Conservation (phyloP, 148 eudicot species). For the Rhododendron williamsianum region DNA sequence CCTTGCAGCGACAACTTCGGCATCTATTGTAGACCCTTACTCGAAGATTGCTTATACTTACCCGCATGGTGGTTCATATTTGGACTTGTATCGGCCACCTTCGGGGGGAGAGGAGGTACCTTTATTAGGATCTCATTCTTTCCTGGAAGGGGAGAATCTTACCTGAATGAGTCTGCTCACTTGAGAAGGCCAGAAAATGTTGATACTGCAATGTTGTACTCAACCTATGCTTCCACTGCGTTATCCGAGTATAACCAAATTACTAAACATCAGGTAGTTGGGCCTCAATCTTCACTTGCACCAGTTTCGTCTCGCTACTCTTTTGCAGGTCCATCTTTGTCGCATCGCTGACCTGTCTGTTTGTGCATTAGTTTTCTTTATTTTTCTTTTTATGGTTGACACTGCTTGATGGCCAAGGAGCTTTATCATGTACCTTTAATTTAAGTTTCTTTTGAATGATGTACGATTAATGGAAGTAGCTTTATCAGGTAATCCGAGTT, state of each 20-base stretch:
- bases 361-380: not conserved
- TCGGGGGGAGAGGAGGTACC: slow-evolving; percentile 19
- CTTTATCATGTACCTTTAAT: not conserved
- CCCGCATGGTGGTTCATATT: slow-evolving; percentile 31
- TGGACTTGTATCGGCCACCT: slow-evolving; percentile 36
- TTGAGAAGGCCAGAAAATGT: slow-evolving; percentile 7
- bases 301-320: slow-evolving; percentile 68
- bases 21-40: slow-evolving; percentile 3
- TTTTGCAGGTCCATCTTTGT: slow-evolving; percentile 38
- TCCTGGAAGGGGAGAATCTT: not conserved
- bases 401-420: not conserved
- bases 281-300: slow-evolving; percentile 11
- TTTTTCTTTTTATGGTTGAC: not conserved
- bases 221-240: slow-evolving; percentile 26
- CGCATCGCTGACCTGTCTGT: not conserved
- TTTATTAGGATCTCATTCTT: slow-evolving; percentile 26
- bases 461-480: not conserved
- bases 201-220: slow-evolving; percentile 21
- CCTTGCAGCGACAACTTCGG: not conserved
- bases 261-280: slow-evolving; percentile 11
- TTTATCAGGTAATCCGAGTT: not conserved
- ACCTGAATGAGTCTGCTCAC: not conserved
- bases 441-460: not conserved
- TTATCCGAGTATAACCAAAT: slow-evolving; percentile 24
- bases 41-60: slow-evolving; percentile 20